Base-by-base conservation (phyloP, 441 rosid genomes). In the Rhodomyrtus psidioides region DNA sequence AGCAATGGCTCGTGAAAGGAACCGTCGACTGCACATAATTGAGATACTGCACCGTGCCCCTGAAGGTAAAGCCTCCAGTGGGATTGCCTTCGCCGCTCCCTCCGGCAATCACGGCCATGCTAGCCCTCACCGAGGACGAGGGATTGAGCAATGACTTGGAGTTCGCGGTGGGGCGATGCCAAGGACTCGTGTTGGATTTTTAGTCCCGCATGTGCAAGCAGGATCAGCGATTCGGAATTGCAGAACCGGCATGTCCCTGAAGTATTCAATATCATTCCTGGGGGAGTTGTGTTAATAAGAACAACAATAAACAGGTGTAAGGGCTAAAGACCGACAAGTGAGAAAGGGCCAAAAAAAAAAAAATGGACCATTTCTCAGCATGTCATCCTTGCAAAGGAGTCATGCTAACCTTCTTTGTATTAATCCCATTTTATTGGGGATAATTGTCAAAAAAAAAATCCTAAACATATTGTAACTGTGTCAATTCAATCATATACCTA, bases 391-490 rank as follows among this genome's bases (percentile, higher is more conserved):
- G 92, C 90, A 9, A 4, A 91, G 90, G 91, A 90, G 90, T 90
- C 92, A 91, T 91, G 92, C 91, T 91, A 91, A 94, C 93, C 90
- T 92, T 91, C 93, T 93, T 93, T 91, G 93, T 92, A 90, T 92
- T 89, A 86, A 91, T 95, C 93, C 94, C 92, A 94, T 94, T 94
- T 94, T 91, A 92, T 94, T 90, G 34, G 34, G 34, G 34, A 34
- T 34, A 34, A 34, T 34, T 34, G n/a, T n/a, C n/a, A n/a, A 34
- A 34, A 34, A 34, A 34, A 34, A 34, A 34, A 34, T 2, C 2
- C 34, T 34, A 34, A 34, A 34, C 4, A 34, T 34, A 2, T 34
- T 34, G 34, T 4, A 34, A 34, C 4, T 34, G 34, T 34, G 34
- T 34, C 34, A 34, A 34, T 34, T 4, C 34, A 34, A 4, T 34